Conservation (phyloP, 2,329 filamentous ascomycete genomes). For the Paecilomyces formosus region DNA sequence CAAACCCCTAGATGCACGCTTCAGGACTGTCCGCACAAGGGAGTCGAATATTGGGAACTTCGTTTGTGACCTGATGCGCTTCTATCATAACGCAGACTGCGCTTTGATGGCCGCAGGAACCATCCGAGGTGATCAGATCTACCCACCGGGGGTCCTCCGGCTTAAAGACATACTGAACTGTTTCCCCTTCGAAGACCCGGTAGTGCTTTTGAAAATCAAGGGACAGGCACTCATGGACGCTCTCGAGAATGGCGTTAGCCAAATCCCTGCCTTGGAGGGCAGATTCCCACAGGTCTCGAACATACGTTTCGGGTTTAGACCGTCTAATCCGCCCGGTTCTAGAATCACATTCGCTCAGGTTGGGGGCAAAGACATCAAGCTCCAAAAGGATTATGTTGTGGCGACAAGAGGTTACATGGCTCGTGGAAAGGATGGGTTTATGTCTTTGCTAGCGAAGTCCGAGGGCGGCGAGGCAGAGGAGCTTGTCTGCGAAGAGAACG, state of each 20-base stretch:
- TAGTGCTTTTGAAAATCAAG: constrained; percentile 65
- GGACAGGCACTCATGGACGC: constrained; percentile 71
- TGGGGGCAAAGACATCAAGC: constrained; percentile 53
- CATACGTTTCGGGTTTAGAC: constrained; percentile 68
- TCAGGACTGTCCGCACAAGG: constrained; percentile 66
- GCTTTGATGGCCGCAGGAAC: constrained; percentile 79
- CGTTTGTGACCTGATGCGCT: constrained; percentile 83
- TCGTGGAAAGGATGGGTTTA: constrained; percentile 79
- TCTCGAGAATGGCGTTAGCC: constrained; percentile 73
- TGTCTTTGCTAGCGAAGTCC: constrained; percentile 63
- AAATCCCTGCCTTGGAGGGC: constrained; percentile 75
- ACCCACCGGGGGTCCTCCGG: constrained; percentile 68
- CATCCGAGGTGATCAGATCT: constrained; percentile 81
- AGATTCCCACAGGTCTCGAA: constrained; percentile 83
- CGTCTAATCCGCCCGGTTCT: constrained; percentile 50
- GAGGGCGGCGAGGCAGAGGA: constrained; percentile 72
- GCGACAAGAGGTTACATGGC: constrained; percentile 85
- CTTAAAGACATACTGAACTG: constrained; percentile 80
- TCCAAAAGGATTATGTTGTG: constrained; percentile 59
- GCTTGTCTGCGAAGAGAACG: constrained; percentile 77
- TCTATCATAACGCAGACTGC: constrained; percentile 74
- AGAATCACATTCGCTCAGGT: constrained; percentile 59
- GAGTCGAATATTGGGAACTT: constrained; percentile 89
- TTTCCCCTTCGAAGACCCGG: constrained; percentile 88
- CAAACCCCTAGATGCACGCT: constrained; percentile 75